A percentile compares a stretch with the other conserved stretches of the same genome.
phyloP scores from a whole-genome alignment of 108 stramenopile genomes.

The Nannochloropsis gaditana region DNA sequence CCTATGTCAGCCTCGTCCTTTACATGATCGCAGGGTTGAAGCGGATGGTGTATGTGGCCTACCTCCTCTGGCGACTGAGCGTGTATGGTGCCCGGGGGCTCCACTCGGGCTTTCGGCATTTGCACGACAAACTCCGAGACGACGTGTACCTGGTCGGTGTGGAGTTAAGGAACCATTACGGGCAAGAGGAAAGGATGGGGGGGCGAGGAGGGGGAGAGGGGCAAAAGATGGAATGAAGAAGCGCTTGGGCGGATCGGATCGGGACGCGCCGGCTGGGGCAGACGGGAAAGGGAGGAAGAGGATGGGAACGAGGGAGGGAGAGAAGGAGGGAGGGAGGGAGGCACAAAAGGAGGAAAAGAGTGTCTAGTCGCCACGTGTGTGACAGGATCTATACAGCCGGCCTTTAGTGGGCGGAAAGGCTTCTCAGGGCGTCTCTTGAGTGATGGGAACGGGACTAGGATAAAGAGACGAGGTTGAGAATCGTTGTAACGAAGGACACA shows the following conservation, averaged over 20 bases:
- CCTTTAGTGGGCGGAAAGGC: too few species aligned
- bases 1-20: not conserved
- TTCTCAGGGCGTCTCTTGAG: too few species aligned
- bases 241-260: not conserved
- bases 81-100: not conserved
- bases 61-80: not conserved
- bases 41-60: not conserved
- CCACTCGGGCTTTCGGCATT: not conserved
- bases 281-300: not conserved
- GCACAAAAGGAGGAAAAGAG: not conserved
- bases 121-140: conserved; percentile 9
- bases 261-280: not conserved
- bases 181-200: not conserved
- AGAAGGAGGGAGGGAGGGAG: not conserved
- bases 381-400: too few species aligned
- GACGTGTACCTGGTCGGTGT: not conserved
- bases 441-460: too few species aligned
- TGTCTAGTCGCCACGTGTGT: not conserved
- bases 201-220: not conserved
- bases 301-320: not conserved
- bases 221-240: not conserved
- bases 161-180: not conserved
- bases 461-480: too few species aligned
- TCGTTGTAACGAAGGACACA: too few species aligned
- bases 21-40: not conserved